Evolutionary conservation across 345 rosid genomes (phyloP).

Genomic region (Rhizophora apiculata): DNA sequence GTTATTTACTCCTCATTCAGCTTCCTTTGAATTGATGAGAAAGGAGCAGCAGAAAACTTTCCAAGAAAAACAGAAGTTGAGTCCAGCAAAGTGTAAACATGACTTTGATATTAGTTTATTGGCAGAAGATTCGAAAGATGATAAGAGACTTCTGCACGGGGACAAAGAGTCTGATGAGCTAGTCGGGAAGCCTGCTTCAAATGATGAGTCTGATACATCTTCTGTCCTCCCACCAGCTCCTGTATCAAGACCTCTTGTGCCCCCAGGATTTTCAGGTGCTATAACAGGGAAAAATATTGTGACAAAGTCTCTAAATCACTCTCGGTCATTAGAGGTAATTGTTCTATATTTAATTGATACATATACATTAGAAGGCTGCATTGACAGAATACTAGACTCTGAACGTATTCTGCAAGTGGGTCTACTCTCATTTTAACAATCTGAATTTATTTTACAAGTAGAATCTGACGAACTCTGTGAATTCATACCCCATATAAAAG

Average conservation of each 20-base stretch:
- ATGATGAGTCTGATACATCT: conserved; percentile 38
- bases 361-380: too few relatives aligned
- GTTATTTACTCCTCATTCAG: conserved; percentile 40
- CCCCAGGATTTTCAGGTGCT: conserved; percentile 77
- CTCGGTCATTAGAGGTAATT: conserved; percentile 48
- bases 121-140: conserved; percentile 61
- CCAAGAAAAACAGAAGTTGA: conserved; percentile 72
- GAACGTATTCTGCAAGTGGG: too few relatives aligned
- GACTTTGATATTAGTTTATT: conserved; percentile 61
- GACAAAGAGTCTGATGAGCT: conserved; percentile 42
- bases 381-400: too few relatives aligned
- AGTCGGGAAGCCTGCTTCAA: conserved; percentile 19
- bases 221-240: conserved; percentile 40
- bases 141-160: conserved; percentile 38
- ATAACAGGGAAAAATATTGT: conserved; percentile 47
- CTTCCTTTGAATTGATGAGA: conserved; percentile 91
- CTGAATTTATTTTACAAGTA: too few relatives aligned
- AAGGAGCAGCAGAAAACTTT: conserved; percentile 85
- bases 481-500: too few relatives aligned
- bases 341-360: not conserved
- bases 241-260: conserved; percentile 91
- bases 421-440: too few relatives aligned
- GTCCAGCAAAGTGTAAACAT: conserved; percentile 52
- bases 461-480: too few relatives aligned
- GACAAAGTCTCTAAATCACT: conserved; percentile 39